Conservation (phyloP, 192 early-diverging fungal species). For the Coemansia sp. region DNA sequence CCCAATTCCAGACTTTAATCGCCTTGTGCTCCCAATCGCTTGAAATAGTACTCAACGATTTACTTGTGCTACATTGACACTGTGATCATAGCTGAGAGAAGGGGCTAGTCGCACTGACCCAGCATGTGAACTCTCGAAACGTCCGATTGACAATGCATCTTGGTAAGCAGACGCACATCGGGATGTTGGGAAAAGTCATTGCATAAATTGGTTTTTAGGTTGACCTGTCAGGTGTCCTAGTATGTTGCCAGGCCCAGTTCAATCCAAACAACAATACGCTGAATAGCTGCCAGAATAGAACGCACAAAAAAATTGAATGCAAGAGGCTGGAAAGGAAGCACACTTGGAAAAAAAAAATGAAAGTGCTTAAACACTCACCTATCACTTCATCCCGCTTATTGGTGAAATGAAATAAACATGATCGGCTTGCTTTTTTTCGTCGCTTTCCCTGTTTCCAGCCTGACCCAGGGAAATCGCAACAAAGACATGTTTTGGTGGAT, state of each 20-base stretch:
- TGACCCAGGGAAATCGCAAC: not conserved
- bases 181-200: not conserved
- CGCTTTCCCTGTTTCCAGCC: not conserved
- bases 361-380: not conserved
- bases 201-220: not conserved
- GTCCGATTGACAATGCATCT: not conserved
- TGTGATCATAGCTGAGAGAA: not conserved
- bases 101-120: not conserved
- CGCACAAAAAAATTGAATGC: not conserved
- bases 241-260: not conserved
- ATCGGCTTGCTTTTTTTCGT: slow-evolving; percentile 3
- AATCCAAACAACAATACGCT: not conserved
- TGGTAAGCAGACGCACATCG: not conserved
- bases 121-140: not conserved
- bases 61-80: not conserved
- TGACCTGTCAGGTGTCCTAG: not conserved
- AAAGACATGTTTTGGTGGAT: not conserved
- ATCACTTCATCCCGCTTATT: not conserved
- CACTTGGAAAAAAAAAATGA: not conserved
- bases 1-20: not conserved
- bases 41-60: not conserved
- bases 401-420: not conserved
- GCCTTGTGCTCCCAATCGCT: not conserved
- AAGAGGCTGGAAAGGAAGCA: not conserved
- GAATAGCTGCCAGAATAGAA: not conserved